Percentiles rank a stretch among this genome's conserved stretches.
Conservation (phyloP, 2,329 filamentous ascomycete genomes). For the Aspergillus transmontanensis region DNA sequence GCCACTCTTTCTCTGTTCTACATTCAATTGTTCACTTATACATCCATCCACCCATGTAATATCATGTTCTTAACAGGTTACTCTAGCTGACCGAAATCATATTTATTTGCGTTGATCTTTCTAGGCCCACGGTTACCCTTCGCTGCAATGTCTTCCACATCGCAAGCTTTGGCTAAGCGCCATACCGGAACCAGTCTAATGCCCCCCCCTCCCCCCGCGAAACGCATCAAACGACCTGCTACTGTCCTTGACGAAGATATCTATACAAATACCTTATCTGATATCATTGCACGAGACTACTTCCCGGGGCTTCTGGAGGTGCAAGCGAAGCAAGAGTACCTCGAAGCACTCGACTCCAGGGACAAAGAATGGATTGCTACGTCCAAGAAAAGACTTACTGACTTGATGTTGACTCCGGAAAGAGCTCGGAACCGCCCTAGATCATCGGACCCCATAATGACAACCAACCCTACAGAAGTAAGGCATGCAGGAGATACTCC, state of each 20-base stretch:
- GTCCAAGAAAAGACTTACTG: slow-evolving; percentile 69
- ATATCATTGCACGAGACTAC: slow-evolving; percentile 95
- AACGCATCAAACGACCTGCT: slow-evolving; percentile 87
- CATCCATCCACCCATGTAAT: background rate
- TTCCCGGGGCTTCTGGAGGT: slow-evolving; percentile 88
- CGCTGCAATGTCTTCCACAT: slow-evolving; percentile 30
- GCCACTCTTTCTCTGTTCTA: background rate
- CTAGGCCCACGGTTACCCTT: background rate
- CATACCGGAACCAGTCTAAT: slow-evolving; percentile 63
- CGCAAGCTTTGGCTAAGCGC: slow-evolving; percentile 40
- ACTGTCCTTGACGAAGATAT: slow-evolving; percentile 90
- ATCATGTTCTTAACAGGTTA: background rate
- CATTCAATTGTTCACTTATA: background rate
- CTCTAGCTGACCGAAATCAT: background rate
- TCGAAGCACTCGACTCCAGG: slow-evolving; percentile 85
- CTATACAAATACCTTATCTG: slow-evolving; percentile 85
- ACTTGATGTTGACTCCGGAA: slow-evolving; percentile 77
- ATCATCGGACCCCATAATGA: slow-evolving; percentile 44
- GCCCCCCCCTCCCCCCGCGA: slow-evolving; percentile 75
- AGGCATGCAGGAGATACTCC: slow-evolving; percentile 31
- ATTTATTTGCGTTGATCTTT: background rate
- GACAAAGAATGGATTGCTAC: slow-evolving; percentile 84
- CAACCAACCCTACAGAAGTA: slow-evolving; percentile 52
- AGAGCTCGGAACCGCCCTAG: slow-evolving; percentile 41
- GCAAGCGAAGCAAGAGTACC: slow-evolving; percentile 85